Base-by-base conservation (phyloP, 108 stramenopile genomes). In the Mediolabrus comicus region DNA sequence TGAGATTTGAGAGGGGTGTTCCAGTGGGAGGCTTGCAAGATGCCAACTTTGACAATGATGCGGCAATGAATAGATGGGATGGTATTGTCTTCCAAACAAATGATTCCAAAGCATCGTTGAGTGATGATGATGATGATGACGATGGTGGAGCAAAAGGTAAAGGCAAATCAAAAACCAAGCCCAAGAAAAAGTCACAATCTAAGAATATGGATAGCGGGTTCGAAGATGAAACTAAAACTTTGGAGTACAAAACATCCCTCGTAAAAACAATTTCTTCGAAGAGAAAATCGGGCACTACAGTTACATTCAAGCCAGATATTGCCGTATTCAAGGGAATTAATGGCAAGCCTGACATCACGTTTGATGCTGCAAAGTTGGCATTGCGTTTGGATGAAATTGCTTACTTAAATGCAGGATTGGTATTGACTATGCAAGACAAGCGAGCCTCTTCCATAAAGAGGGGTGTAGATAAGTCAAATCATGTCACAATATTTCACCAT, bases 241-340 rank as follows among this genome's bases (percentile, higher is more conserved):
- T 77, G 11, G 69, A 54, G 39, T 77, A 70, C 52, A 77, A 77
- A 35, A 38, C 59, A 53, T 35, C 52, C 25, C 67, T 83, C 13
- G 68, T 89, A 0, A 58, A 71, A 56, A 34, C 41, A 2, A 69
- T 90, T 12, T 82, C 83, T 17, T 51, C 57, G 22, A 67, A 80
- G 34, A 81, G 87, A 51, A 59, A 51, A 53, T 78, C 78, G 9
- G 95, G 95, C 39, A 96, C 96, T 17, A 71, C 46, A 6, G 91
- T 97, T 12, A 86, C 83, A 1, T 97, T 97, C 65, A 58, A 80
- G 30, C 97, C 97, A 16, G 97, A 97, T 56, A 83, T 91, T 31
- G 36, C 86, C 33, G 90, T 98, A 16, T 98, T 98, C 79, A 98
- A 98, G 76, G 94, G 89, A 13, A 83, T 79, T 4, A 86, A 92